These are phyloP conservation scores for Mycena polygramma DNA, from an alignment of 768 basidiomycete genomes.

Conservation along the genomic window DNA sequence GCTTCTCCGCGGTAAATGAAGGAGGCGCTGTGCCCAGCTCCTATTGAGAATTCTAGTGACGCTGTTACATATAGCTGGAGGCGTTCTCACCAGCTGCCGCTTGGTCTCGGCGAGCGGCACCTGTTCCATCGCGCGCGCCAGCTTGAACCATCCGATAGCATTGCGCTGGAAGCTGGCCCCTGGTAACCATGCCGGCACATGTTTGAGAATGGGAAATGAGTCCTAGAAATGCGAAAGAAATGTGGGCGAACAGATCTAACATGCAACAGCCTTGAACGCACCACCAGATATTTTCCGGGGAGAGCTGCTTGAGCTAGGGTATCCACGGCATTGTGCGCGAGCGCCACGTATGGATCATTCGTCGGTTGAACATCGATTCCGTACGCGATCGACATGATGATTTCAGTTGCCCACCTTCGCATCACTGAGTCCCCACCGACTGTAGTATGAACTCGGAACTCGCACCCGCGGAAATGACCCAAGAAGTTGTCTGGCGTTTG, in stretches of 20 bases:
- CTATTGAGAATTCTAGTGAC: constrained; percentile 4
- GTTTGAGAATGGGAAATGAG: constrained; percentile 9
- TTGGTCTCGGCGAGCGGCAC: constrained; percentile 50
- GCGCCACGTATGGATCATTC: constrained; percentile 48
- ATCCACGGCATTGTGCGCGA: constrained; percentile 42
- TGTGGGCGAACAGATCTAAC: background rate
- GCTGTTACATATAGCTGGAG: background rate
- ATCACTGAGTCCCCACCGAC: background rate
- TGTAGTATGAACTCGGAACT: constrained; percentile 32
- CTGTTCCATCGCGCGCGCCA: constrained; percentile 50
- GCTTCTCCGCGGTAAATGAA: background rate
- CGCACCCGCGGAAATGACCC: constrained; percentile 52
- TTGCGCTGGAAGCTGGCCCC: constrained; percentile 51
- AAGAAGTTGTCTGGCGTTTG: constrained; percentile 48
- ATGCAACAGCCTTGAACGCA: constrained; percentile 14
- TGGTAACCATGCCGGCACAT: constrained; percentile 50
- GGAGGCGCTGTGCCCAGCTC: background rate
- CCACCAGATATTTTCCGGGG: constrained; percentile 49
- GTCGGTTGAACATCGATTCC: constrained; percentile 49
- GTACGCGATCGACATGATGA: constrained; percentile 51
- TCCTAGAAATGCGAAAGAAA: constrained; percentile 18
- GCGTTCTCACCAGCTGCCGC: background rate
- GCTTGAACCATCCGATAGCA: constrained; percentile 54
- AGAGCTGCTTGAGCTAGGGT: constrained; percentile 42
- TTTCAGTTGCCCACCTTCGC: constrained; percentile 45